These are phyloP conservation scores for Piper longum DNA, from an alignment of 164 flowering plant genomes.

Conservation along the genomic window DNA sequence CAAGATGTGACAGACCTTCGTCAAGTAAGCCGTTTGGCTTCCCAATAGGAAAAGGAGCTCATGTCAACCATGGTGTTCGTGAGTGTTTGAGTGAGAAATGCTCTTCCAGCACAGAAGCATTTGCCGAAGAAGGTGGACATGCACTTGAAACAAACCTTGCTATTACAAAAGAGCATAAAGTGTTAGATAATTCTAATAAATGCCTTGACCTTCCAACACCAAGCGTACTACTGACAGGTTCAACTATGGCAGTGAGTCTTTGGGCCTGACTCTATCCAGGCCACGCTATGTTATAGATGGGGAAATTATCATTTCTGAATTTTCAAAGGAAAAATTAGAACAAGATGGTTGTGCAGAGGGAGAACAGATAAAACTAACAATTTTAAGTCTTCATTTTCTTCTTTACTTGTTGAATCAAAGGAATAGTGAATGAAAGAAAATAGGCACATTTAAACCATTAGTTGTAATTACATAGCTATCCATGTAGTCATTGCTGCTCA, in stretches of 20 bases:
- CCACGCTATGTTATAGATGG: neutral
- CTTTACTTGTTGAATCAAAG: neutral
- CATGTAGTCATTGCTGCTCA: too few species aligned
- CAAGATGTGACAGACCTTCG: neutral
- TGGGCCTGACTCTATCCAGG: neutral
- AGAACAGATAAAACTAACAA: neutral
- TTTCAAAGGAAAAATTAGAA: neutral
- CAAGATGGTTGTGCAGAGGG: neutral
- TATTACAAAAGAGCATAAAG: neutral
- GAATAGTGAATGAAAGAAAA: too few species aligned
- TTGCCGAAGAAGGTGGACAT: neutral
- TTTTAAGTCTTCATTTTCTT: neutral
- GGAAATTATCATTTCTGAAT: neutral
- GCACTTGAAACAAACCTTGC: neutral
- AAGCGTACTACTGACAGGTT: neutral
- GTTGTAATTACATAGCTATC: too few species aligned
- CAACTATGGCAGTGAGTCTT: neutral
- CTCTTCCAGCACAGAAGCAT: neutral
- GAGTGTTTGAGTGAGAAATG: neutral
- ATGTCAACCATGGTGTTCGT: neutral
- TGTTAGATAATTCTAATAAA: neutral
- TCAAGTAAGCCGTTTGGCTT: neutral
- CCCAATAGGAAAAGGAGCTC: neutral
- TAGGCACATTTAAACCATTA: too few species aligned
- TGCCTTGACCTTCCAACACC: neutral